These are phyloP conservation scores for Dictyostelium intermedium DNA, from an alignment of 78 protist genomes.

Conservation along the genomic window DNA sequence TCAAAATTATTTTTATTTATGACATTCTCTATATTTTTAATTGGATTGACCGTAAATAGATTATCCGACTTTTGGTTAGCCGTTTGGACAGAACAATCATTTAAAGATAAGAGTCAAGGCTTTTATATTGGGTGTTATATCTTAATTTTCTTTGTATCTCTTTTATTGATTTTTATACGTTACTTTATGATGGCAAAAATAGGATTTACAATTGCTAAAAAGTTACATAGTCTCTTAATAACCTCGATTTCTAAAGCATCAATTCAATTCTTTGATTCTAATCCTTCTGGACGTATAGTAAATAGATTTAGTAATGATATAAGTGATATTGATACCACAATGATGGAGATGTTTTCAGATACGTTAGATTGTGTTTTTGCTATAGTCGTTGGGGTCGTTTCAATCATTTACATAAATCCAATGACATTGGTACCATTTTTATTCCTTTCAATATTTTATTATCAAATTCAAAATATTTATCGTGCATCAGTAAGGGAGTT, in stretches of 20 bases:
- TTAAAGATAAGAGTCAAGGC: neutral
- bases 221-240: neutral
- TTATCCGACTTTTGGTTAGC: slow-evolving; percentile 39
- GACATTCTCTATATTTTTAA: neutral
- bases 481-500: slow-evolving; percentile 81
- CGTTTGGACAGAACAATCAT: slow-evolving; percentile 1
- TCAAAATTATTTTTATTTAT: neutral
- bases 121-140: slow-evolving; percentile 9
- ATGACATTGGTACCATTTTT: slow-evolving; percentile 41
- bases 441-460: slow-evolving; percentile 38
- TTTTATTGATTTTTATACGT: neutral
- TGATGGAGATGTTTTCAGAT: neutral
- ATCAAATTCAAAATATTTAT: slow-evolving; percentile 78
- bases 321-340: slow-evolving; percentile 42
- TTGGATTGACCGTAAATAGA: slow-evolving; percentile 1
- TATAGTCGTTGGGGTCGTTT: neutral
- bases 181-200: neutral
- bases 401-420: slow-evolving; percentile 23
- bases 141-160: neutral
- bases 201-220: neutral
- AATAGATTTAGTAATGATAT: slow-evolving; percentile 71
- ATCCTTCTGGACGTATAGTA: slow-evolving; percentile 71
- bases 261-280: slow-evolving; percentile 51
- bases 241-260: neutral
- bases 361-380: neutral